Base-by-base conservation (phyloP, 257 asterid genomes). In the Vinca minor region DNA sequence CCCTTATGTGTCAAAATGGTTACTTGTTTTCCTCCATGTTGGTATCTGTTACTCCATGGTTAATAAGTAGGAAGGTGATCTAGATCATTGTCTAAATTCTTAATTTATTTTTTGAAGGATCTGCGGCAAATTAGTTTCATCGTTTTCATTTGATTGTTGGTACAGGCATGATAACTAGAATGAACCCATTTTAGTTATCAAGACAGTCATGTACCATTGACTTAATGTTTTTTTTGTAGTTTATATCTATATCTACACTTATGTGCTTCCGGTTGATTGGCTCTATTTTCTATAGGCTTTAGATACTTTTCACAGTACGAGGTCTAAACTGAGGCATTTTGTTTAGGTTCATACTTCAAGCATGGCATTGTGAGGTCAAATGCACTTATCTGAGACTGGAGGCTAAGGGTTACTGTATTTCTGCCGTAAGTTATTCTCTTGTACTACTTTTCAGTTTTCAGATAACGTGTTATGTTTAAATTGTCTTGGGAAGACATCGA, bases 351-450 rank as follows among this genome's bases (percentile, higher is more conserved):
- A 31, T 55, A 55, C n/a, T 29, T 56, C 62, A 56, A 56, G 26
- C 62, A n/a, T 54, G 41, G 62, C 42, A 31, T 55, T 55, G 23
- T 29, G 49, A 55, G 20, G 14, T 55, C 21, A 55, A 56, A 56
- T 31, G 62, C 25, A 8, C 14, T 7, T 17, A 31, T 13, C 62
- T 56, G 62, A 17, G 26, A 56, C 26, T 17, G 15, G 62, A 15
- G 60, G 41, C 42, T 56, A 56, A 56, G 62, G 23, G n/a, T 56
- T 56, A 15, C 15, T 29, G 2, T 20, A 56, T 15, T 56, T 56
- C 31, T 4, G 23, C 20, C 12, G 62, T 31, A 31, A 56, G 62
- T 56, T 6, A 17, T 31, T 21, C 62, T 56, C 62, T 55, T 29
- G 7, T 15, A 9, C 11, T 29, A 28, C 60, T 18, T 56, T 18